These are phyloP conservation scores for Hypoxylon crocopeplum DNA, from an alignment of 495 filamentous ascomycete species.

Conservation along the genomic window DNA sequence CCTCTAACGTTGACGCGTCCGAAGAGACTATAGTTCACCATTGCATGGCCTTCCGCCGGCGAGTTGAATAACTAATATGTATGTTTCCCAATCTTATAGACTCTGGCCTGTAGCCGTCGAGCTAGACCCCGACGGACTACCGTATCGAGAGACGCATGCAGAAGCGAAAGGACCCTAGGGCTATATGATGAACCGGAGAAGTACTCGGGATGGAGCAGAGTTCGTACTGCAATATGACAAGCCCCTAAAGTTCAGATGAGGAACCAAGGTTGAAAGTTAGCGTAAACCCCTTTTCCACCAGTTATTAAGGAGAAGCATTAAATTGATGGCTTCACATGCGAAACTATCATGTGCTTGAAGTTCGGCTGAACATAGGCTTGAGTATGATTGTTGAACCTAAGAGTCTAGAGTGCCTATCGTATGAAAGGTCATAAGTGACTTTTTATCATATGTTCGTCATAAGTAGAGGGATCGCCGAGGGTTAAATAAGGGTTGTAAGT, in stretches of 20 bases:
- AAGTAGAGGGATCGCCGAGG: no score
- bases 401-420: neutral
- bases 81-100: neutral
- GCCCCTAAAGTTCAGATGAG: constrained; percentile 18
- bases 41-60: constrained; percentile 15
- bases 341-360: constrained; percentile 2
- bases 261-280: constrained; percentile 1
- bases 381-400: neutral
- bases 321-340: constrained; percentile 4
- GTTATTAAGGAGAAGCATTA: neutral
- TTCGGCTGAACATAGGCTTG: neutral
- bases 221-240: neutral
- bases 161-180: neutral
- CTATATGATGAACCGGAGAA: neutral
- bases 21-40: constrained; percentile 25
- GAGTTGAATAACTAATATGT: constrained; percentile 11
- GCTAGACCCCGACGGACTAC: constrained; percentile 6
- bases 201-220: neutral
- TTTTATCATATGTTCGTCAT: neutral
- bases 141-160: constrained; percentile 1
- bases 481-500: neutral
- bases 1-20: constrained; percentile 25
- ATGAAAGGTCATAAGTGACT: no score
- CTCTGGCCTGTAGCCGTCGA: neutral
- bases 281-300: neutral